phyloP scores from a whole-genome alignment of 352 stramenopile species.

The Pythium biforme region DNA sequence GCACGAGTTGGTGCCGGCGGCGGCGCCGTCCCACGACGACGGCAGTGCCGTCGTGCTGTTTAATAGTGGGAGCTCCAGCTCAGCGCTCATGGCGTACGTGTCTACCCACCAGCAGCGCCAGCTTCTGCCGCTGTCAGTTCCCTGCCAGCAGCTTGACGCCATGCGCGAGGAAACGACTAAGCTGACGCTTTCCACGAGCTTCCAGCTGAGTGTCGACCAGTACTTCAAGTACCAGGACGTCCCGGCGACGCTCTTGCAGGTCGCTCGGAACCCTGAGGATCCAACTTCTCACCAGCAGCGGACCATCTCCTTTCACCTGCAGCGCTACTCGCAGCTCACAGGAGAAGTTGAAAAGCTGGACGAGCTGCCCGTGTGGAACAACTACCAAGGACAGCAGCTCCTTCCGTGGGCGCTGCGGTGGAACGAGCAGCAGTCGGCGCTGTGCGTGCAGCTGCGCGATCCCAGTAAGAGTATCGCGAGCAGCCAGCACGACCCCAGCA shows the following conservation, averaged over 20 bases:
- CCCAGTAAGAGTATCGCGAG: slow-evolving; percentile 2
- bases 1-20: slow-evolving; percentile 17
- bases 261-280: no score
- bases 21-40: slow-evolving; percentile 18
- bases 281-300: no score
- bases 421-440: slow-evolving; percentile 39
- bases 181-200: slow-evolving; percentile 25
- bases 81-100: slow-evolving; percentile 11
- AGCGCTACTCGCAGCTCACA: slow-evolving; percentile 48
- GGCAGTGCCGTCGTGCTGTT: slow-evolving; percentile 13
- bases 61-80: not conserved
- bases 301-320: slow-evolving; percentile 41
- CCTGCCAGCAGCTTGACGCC: slow-evolving; percentile 4
- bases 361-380: slow-evolving; percentile 55
- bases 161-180: not conserved
- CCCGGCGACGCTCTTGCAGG: slow-evolving; percentile 40
- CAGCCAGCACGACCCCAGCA: slow-evolving; percentile 18
- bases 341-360: slow-evolving; percentile 49
- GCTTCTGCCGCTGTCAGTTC: slow-evolving; percentile 10
- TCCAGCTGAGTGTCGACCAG: slow-evolving; percentile 58
- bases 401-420: slow-evolving; percentile 46
- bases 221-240: slow-evolving; percentile 65
- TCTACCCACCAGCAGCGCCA: slow-evolving; percentile 24
- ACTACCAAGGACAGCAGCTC: slow-evolving; percentile 44
- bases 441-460: slow-evolving; percentile 56